A percentile compares a stretch with the other conserved stretches of the same genome.
phyloP scores from a whole-genome alignment of 768 basidiomycete species.

The Tricholoma hemisulphureum region DNA sequence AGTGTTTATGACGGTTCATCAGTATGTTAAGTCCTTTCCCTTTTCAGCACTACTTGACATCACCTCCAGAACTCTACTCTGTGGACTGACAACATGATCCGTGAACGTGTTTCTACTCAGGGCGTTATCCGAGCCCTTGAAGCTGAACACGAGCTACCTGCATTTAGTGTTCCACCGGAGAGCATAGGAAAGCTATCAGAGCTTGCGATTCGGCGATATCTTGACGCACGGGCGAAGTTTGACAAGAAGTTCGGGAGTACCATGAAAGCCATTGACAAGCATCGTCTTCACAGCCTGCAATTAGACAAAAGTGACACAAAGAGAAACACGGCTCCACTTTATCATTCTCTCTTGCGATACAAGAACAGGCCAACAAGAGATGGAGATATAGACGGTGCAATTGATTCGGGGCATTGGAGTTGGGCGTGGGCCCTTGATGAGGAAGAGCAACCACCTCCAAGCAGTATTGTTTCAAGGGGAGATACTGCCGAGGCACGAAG shows the following conservation, averaged over 20 bases:
- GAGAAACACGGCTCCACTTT: slow-evolving; percentile 50
- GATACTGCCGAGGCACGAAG: slow-evolving; percentile 80
- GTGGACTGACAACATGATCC: slow-evolving; percentile 71
- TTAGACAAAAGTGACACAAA: slow-evolving; percentile 62
- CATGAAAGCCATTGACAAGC: slow-evolving; percentile 57
- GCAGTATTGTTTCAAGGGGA: slow-evolving; percentile 85
- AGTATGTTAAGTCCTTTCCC: slow-evolving; percentile 31
- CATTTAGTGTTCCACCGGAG: slow-evolving; percentile 61
- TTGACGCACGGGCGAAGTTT: slow-evolving; percentile 57
- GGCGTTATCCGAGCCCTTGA: slow-evolving; percentile 87
- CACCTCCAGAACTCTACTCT: slow-evolving; percentile 29
- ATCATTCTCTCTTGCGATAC: slow-evolving; percentile 34
- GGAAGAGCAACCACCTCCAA: slow-evolving; percentile 83
- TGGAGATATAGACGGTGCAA: slow-evolving; percentile 37
- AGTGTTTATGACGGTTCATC: slow-evolving; percentile 51
- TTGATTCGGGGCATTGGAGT: slow-evolving; percentile 58
- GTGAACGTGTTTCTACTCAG: slow-evolving; percentile 82
- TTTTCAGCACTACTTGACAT: slow-evolving; percentile 1
- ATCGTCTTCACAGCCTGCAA: slow-evolving; percentile 63
- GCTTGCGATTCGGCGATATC: slow-evolving; percentile 70
- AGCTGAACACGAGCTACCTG: slow-evolving; percentile 60
- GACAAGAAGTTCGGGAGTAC: slow-evolving; percentile 66
- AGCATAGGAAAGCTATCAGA: slow-evolving; percentile 77
- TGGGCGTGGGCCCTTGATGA: slow-evolving; percentile 87
- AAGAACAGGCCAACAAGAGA: slow-evolving; percentile 12